These are phyloP conservation scores for Mollisiaceae sp. DNA, from an alignment of 2,329 filamentous ascomycete genomes.

Conservation along the genomic window DNA sequence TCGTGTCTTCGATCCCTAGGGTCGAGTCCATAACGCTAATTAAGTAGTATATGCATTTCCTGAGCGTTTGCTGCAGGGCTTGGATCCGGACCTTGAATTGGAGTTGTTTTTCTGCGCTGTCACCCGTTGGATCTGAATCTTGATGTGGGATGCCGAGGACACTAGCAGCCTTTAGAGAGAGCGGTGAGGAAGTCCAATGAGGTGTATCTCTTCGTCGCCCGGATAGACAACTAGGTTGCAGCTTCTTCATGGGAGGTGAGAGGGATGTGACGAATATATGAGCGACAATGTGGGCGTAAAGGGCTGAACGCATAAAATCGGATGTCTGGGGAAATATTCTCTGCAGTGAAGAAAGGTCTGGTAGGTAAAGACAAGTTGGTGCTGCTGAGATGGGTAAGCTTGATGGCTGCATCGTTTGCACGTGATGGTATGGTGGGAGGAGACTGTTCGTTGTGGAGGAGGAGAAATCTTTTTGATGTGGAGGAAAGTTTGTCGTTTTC, in stretches of 20 bases:
- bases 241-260: not conserved
- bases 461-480: slow-evolving; percentile 2
- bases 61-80: not conserved
- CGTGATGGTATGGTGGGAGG: not conserved
- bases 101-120: not conserved
- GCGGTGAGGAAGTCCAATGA: slow-evolving; percentile 18
- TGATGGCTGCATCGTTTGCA: not conserved
- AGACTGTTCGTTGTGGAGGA: not conserved
- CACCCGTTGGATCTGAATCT: not conserved
- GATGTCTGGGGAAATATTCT: slow-evolving; percentile 37
- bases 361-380: not conserved
- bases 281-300: slow-evolving; percentile 39
- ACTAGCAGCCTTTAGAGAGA: slow-evolving; percentile 27
- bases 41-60: not conserved
- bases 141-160: slow-evolving; percentile 21
- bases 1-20: not conserved
- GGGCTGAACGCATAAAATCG: slow-evolving; percentile 28
- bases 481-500: slow-evolving; percentile 6
- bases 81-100: not conserved
- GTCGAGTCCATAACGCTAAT: slow-evolving; percentile 13
- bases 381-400: slow-evolving; percentile 16
- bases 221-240: not conserved
- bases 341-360: slow-evolving; percentile 32
- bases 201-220: slow-evolving; percentile 16
- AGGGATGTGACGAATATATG: slow-evolving; percentile 33